Conservation (phyloP, 73 alveolate species). For the Halteria grandinella region DNA sequence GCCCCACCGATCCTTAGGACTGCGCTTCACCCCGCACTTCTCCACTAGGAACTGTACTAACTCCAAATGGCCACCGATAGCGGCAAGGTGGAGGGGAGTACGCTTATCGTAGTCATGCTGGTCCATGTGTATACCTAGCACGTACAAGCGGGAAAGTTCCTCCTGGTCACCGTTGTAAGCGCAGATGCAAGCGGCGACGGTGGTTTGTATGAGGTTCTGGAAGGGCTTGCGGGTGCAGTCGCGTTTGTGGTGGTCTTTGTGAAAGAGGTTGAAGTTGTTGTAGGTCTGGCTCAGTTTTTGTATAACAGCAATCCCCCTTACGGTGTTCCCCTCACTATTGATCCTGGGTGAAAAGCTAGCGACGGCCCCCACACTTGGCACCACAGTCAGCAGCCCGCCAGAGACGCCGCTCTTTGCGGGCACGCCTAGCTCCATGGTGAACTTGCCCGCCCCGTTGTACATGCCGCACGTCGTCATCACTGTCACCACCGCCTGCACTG, state of each 20-base stretch:
- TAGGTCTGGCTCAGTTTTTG: constrained; percentile 6
- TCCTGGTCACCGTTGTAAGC: constrained; percentile 41
- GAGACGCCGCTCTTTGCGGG: constrained; percentile 62
- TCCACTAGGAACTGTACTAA: constrained; percentile 28
- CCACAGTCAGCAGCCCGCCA: constrained; percentile 41
- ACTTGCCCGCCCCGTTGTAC: constrained; percentile 62
- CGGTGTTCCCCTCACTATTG: constrained; percentile 47
- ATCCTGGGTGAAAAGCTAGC: constrained; percentile 54
- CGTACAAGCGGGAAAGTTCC: constrained; percentile 26
- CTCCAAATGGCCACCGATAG: constrained; percentile 52
- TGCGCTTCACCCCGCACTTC: background rate
- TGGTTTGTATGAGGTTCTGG: constrained; percentile 12
- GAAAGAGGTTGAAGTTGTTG: constrained; percentile 21
- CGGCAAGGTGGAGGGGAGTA: constrained; percentile 72
- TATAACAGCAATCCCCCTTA: constrained; percentile 39
- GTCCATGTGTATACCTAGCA: constrained; percentile 12
- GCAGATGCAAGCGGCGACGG: background rate
- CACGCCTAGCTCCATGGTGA: constrained; percentile 50
- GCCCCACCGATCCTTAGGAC: constrained; percentile 34
- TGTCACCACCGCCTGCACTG: constrained; percentile 31
- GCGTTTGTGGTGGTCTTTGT: constrained; percentile 5
- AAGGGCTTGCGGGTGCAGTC: constrained; percentile 23
- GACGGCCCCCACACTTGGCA: constrained; percentile 59
- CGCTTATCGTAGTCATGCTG: constrained; percentile 55
- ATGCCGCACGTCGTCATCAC: constrained; percentile 66